Conservation (phyloP, 148 eudicot species). For the Polygonum aviculare region DNA sequence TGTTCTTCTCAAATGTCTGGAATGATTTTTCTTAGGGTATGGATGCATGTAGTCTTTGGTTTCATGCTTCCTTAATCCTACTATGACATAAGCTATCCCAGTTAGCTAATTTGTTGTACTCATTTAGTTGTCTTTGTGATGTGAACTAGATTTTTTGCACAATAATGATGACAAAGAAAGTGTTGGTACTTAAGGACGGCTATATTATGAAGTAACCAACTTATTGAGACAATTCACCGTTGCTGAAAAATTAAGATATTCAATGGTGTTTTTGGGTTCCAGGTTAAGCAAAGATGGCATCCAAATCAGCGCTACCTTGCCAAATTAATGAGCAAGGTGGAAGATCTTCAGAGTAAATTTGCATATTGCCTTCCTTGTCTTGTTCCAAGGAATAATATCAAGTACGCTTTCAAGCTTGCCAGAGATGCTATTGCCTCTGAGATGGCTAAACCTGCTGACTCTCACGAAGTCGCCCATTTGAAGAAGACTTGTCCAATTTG, state of each 20-base stretch:
- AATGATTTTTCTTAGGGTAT: background rate
- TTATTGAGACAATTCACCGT: background rate
- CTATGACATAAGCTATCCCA: no score
- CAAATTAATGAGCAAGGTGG: slow-evolving; percentile 28
- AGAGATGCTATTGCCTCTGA: slow-evolving; percentile 62
- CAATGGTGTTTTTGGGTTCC: slow-evolving; percentile 14
- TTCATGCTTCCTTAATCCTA: background rate
- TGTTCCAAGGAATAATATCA: slow-evolving; percentile 43
- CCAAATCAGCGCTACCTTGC: slow-evolving; percentile 36
- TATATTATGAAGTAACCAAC: background rate
- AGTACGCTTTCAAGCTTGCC: slow-evolving; percentile 61
- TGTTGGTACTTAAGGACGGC: background rate
- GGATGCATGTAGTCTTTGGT: background rate
- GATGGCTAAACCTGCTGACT: slow-evolving; percentile 25
- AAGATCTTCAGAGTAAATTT: slow-evolving; percentile 32
- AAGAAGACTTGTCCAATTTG: slow-evolving; percentile 57
- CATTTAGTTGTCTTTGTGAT: background rate
- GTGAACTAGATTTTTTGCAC: background rate
- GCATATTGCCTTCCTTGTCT: slow-evolving; percentile 26
- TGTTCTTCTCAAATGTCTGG: background rate
- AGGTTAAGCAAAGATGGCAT: slow-evolving; percentile 43
- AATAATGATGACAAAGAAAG: background rate
- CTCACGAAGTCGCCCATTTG: slow-evolving; percentile 15
- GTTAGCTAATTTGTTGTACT: background rate
- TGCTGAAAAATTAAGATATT: background rate